Conservation (phyloP, 192 early-diverging fungal species). For the Polychytrium aggregatum region DNA sequence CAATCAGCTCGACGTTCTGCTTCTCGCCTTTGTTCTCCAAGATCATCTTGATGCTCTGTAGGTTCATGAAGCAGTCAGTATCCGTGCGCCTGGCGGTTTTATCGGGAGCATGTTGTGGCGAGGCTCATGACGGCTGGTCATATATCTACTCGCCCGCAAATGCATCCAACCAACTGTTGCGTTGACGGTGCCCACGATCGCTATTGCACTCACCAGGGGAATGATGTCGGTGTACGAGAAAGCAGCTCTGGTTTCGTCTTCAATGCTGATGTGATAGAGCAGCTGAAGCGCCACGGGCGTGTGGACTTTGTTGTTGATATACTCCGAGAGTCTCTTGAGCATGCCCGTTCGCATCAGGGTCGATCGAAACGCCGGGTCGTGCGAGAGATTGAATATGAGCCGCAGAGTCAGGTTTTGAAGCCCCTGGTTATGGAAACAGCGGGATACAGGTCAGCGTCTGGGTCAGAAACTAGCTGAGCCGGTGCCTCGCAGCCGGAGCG, state of each 20-base stretch:
- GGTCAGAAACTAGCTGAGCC: too few species aligned
- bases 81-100: too few species aligned
- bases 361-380: slow-evolving; percentile 26
- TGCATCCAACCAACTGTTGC: too few species aligned
- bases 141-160: too few species aligned
- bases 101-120: too few species aligned
- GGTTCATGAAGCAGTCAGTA: too few species aligned
- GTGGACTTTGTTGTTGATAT: slow-evolving; percentile 22
- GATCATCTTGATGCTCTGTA: slow-evolving; percentile 37
- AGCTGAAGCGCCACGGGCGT: slow-evolving; percentile 25
- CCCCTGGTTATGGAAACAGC: slow-evolving; percentile 5
- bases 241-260: slow-evolving; percentile 19
- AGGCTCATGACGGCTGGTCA: too few species aligned
- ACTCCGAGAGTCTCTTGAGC: slow-evolving; percentile 16
- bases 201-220: slow-evolving; percentile 22
- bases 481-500: too few species aligned
- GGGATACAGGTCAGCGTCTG: too few species aligned
- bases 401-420: slow-evolving; percentile 27
- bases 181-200: too few species aligned
- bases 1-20: slow-evolving; percentile 32
- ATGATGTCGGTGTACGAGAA: slow-evolving; percentile 20
- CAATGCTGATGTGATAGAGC: slow-evolving; percentile 36
- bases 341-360: slow-evolving; percentile 17
- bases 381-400: slow-evolving; percentile 32
- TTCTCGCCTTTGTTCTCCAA: slow-evolving; percentile 28